phyloP scores from a whole-genome alignment of 2,329 filamentous ascomycete species.

The Trichoderma sp. region DNA sequence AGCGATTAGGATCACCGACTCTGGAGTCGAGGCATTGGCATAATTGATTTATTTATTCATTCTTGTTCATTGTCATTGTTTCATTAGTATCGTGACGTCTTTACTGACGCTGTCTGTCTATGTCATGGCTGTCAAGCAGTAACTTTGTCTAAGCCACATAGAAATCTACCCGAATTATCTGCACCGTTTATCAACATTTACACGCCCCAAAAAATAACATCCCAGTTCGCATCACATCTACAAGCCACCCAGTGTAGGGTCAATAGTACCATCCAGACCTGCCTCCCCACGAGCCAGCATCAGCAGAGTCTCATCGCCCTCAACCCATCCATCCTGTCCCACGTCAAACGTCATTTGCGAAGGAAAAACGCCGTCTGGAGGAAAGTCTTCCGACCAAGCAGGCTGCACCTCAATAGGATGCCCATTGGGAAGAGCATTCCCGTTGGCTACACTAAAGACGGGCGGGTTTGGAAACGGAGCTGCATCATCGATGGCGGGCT shows the following conservation, averaged over 20 bases:
- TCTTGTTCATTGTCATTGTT: background rate
- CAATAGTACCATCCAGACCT: conserved; percentile 32
- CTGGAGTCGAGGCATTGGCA: background rate
- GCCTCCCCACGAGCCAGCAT: conserved; percentile 37
- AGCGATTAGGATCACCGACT: background rate
- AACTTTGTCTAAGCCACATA: background rate
- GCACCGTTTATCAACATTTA: background rate
- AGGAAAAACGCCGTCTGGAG: conserved; percentile 39
- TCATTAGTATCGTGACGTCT: conserved; percentile 2
- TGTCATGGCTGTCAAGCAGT: background rate
- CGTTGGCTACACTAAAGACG: conserved; percentile 27
- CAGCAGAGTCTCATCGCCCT: conserved; percentile 48
- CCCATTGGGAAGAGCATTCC: conserved; percentile 14
- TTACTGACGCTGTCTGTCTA: background rate
- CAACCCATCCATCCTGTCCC: conserved; percentile 44
- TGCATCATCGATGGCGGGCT: background rate
- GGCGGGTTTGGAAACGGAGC: conserved; percentile 12
- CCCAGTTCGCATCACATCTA: background rate
- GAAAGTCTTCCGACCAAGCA: conserved; percentile 29
- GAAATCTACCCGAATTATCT: background rate
- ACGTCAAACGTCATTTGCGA: conserved; percentile 36
- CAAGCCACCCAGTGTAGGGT: conserved; percentile 34
- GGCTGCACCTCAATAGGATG: conserved; percentile 8
- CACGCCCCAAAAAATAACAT: too few species aligned
- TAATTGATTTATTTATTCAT: background rate